Evolutionary conservation across 1,284 basidiomycete genomes (phyloP).

Genomic region (Cystobasidium slooffiae): DNA sequence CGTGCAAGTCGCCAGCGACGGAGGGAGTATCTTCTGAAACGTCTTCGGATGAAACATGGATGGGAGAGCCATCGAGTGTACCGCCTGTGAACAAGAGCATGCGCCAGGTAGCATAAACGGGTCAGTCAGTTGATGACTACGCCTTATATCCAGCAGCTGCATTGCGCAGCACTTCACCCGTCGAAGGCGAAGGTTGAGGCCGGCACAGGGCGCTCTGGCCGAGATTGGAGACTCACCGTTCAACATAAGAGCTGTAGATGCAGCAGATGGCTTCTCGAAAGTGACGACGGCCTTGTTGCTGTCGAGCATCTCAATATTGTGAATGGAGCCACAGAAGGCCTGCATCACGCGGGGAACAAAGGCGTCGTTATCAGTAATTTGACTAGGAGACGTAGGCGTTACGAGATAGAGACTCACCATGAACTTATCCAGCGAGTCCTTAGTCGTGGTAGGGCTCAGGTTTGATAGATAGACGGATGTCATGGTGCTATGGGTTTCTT

Average conservation of each 20-base stretch:
- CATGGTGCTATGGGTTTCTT: slow-evolving; percentile 6
- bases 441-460: slow-evolving; percentile 66
- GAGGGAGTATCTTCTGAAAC: slow-evolving; percentile 58
- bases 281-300: slow-evolving; percentile 64
- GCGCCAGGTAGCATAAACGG: background rate
- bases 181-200: no score
- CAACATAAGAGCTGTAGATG: slow-evolving; percentile 74
- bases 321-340: slow-evolving; percentile 61
- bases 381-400: background rate
- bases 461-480: slow-evolving; percentile 60
- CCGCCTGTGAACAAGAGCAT: slow-evolving; percentile 66
- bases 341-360: background rate
- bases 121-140: background rate
- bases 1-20: slow-evolving; percentile 53
- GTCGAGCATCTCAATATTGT: slow-evolving; percentile 59
- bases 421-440: slow-evolving; percentile 70
- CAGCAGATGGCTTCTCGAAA: slow-evolving; percentile 76
- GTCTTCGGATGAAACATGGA: slow-evolving; percentile 70
- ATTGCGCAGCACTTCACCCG: background rate
- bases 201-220: background rate
- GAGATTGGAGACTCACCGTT: slow-evolving; percentile 36
- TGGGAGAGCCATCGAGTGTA: slow-evolving; percentile 66
- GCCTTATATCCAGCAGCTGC: background rate
- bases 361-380: background rate
- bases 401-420: slow-evolving; percentile 59